Base-by-base conservation (phyloP, 2,329 filamentous ascomycete species). In the Colletotrichum agaves region DNA sequence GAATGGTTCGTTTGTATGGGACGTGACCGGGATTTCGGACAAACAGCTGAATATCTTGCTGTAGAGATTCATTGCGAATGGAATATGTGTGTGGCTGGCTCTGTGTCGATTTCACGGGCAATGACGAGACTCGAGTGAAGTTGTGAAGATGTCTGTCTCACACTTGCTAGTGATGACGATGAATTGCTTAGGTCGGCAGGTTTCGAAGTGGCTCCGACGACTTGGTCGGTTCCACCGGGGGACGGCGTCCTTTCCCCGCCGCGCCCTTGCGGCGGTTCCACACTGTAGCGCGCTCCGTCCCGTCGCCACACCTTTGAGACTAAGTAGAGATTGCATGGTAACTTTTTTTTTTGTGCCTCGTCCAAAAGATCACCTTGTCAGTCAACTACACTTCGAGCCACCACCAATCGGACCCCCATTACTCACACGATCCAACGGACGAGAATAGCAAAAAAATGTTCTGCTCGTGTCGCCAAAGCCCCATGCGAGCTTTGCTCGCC, bases 401-500 rank as follows among this genome's bases (percentile, higher is more conserved):
- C 15, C 46, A 15, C 21, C 23, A 37, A 33, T 1, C 11, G 4
- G 8, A 6, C 39, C 13, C 11, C 17, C 17, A 15, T 12, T 23
- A 13, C 49, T n/a, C 49, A 12, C 2, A 21, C 27, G 10, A 6
- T 19, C 13, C 50, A 31, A 7, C 33, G 5, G 23, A 1, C 53
- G n/a, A 52, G 6, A 8, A 39, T 60, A 11, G 17, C n/a, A 23
- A 60, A 23, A 60, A 1, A 53, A 87, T 87, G 84, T 78, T 74
- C 69, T 87, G 84, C 73, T 75, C 80, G 21, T 87, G 85, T 69
- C 81, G 83, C 65, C 78, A 77, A 6, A 76, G 78, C 33, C 78
- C 84, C 8, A 74, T 85, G 71, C 77, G 78, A 61, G 78, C 82
- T n/a, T 87, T 87, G 66, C 74, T 86, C 12, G 81, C 80, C 67